Percentiles rank a stretch among this genome's conserved stretches.
phyloP scores from a whole-genome alignment of 2,329 filamentous ascomycete genomes.

The Neoscytalidium dimidiatum region DNA sequence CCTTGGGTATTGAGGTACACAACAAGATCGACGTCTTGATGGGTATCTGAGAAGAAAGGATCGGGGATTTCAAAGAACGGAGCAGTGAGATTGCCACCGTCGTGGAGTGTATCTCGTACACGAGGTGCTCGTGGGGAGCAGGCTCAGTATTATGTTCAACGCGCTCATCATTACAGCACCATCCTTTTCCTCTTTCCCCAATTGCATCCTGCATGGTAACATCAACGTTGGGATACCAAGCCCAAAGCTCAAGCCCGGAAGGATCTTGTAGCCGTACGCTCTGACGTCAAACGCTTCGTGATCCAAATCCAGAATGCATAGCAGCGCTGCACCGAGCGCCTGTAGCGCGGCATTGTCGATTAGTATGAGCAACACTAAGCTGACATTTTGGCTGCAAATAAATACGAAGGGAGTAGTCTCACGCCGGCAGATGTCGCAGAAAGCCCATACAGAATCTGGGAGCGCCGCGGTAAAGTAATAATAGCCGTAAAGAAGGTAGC shows the following conservation, averaged over 20 bases:
- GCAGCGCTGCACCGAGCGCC: neutral
- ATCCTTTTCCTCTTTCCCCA: neutral
- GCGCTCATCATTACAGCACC: neutral
- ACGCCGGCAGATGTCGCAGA: neutral
- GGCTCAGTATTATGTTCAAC: neutral
- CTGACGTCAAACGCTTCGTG: neutral
- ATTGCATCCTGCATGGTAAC: neutral
- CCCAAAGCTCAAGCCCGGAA: neutral
- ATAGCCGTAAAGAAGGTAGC: neutral
- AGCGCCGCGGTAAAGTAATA: neutral
- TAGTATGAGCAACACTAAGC: neutral
- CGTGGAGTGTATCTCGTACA: too few relatives aligned
- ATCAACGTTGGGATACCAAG: neutral
- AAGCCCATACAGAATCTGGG: neutral
- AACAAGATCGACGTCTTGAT: neutral
- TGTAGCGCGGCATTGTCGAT: neutral
- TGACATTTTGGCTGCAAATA: neutral
- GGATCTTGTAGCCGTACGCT: neutral
- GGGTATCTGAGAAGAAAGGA: neutral
- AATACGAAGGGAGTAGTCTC: neutral
- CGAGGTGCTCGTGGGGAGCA: too few relatives aligned
- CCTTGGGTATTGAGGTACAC: neutral
- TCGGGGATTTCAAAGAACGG: neutral
- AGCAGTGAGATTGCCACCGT: too few relatives aligned
- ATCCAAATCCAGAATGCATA: neutral